Base-by-base conservation (phyloP, 345 rosid species). In the Psidium guajava region DNA sequence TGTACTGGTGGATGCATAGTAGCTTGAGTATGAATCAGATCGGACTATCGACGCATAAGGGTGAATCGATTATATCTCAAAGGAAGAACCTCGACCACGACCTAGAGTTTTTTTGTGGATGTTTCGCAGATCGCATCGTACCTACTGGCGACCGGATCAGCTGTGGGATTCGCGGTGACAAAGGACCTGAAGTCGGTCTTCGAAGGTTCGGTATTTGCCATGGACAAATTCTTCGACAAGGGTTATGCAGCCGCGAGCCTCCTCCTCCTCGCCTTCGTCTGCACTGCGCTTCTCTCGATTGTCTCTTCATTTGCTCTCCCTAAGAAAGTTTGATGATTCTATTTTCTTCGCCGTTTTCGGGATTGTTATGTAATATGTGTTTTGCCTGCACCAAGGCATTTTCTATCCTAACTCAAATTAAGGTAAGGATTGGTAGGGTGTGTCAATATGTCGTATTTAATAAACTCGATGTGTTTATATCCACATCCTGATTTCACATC, bases 161-260 rank as follows among this genome's bases (percentile, higher is more conserved):
- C 94, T 0, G 98, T 94, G 0, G 96, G 89, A 59, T 91, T 93
- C 69, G 95, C 92, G 7, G 93, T 88, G 4, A 92, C 91, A 11
- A 88, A 83, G 53, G 98, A 95, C 82, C 44, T 92, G 86, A 92
- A 93, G 88, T 83, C 82, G 3, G 1, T 83, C 47, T 61, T 83
- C 21, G 49, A 27, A 6, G 58, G 15, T 18, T 6, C 82, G 15
- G 82, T 85, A 5, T 6, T 28, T 5, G 28, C 86, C 18, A 6
- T 86, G 0, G 92, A 89, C 54, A 88, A 84, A 3, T 93, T 92
- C 85, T 89, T 92, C 12, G 14, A 90, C 80, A 93, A 82, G 89
- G 95, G 91, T 3, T 88, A 91, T n/a, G 93, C 91, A 20, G 87
- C 92, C 0, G 90, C 94, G 8, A 85, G 89, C 58, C 87, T 95